A percentile compares a stretch with the other conserved stretches of the same genome.
phyloP scores from a whole-genome alignment of 73 alveolate genomes.

The Tetrahymena borealis region DNA sequence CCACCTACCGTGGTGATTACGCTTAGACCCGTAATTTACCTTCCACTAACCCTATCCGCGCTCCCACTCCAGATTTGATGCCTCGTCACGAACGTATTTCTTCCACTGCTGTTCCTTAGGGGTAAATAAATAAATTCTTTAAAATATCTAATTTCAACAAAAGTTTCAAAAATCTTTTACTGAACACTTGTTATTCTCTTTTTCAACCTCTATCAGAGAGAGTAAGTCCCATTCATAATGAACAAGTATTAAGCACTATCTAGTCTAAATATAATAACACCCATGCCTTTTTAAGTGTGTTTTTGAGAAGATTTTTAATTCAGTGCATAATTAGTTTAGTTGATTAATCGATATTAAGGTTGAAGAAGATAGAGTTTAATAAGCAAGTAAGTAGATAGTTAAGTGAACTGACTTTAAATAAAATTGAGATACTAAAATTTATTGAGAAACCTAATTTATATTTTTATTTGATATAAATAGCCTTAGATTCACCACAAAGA shows the following conservation, averaged over 20 bases:
- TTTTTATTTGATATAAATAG: not conserved
- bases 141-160: not conserved
- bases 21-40: not conserved
- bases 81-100: not conserved
- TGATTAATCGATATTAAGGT: too few relatives aligned
- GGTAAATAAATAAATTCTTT: not conserved
- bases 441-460: not conserved
- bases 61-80: not conserved
- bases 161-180: not conserved
- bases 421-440: not conserved
- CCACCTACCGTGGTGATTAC: not conserved
- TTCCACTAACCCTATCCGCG: not conserved
- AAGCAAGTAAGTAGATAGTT: not conserved
- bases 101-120: not conserved
- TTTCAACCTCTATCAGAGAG: too few relatives aligned
- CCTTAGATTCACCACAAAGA: not conserved
- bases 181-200: not conserved
- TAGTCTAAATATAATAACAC: too few relatives aligned
- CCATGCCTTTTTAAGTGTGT: too few relatives aligned
- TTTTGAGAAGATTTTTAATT: too few relatives aligned
- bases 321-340: too few relatives aligned
- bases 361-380: too few relatives aligned
- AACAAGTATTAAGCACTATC: too few relatives aligned
- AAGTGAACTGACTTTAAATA: not conserved
- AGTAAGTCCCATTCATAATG: too few relatives aligned